Conservation (phyloP, 257 asterid genomes). For the Plantago ovata region DNA sequence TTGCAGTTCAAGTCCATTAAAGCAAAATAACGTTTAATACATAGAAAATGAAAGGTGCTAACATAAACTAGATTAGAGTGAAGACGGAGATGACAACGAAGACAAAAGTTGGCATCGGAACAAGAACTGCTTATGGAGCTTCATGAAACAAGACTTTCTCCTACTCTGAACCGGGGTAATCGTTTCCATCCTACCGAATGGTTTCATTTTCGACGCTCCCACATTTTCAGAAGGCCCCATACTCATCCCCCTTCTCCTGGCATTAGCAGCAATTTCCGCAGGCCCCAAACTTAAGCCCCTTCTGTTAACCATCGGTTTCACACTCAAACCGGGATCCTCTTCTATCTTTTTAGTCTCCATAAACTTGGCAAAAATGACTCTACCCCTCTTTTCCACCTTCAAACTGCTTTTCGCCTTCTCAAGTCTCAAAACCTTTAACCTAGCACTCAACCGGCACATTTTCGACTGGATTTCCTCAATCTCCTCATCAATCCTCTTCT, state of each 20-base stretch:
- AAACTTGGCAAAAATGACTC: constrained; percentile 60
- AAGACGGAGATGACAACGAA: too few relatives aligned
- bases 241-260: constrained; percentile 60
- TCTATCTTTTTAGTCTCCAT: constrained; percentile 47
- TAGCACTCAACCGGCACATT: constrained; percentile 48
- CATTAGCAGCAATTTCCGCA: constrained; percentile 52
- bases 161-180: constrained; percentile 65
- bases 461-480: constrained; percentile 69
- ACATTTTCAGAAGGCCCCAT: constrained; percentile 75
- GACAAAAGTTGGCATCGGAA: too few relatives aligned
- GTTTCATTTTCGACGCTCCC: constrained; percentile 32
- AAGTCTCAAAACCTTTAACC: constrained; percentile 55
- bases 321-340: constrained; percentile 31
- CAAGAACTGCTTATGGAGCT: too few relatives aligned
- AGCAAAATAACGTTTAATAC: too few relatives aligned
- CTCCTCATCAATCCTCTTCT: constrained; percentile 63
- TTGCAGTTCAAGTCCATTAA: too few relatives aligned
- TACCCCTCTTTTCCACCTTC: constrained; percentile 49
- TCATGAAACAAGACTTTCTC: constrained; percentile 72
- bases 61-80: too few relatives aligned
- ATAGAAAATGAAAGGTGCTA: too few relatives aligned
- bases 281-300: constrained; percentile 93
- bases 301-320: constrained; percentile 35
- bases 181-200: constrained; percentile 35
- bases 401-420: constrained; percentile 47